Evolutionary conservation across 352 stramenopile genomes (phyloP), one percentile per base, ranked within the genome.

Genomic region (Globisporangium ultimum): DNA sequence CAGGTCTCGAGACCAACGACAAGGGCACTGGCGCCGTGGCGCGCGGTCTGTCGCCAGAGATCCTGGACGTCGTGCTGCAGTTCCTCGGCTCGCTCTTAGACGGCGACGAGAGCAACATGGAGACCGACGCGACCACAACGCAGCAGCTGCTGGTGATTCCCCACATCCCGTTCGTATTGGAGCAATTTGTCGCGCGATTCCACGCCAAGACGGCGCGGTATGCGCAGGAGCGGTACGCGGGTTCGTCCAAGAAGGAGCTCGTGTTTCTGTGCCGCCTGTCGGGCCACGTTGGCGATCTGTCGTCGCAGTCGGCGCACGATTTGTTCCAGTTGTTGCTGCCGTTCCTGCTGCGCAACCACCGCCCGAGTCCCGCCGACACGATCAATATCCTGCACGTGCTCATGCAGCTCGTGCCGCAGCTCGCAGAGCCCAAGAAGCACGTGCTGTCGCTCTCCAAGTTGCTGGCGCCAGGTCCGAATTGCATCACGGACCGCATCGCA

Each of bases 251-350:
- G 28, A 89, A 89, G 32, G 87, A 96, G 55, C 78, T 96, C 17
- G 66, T 68, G 4, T 91, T 96, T 53, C 53, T 96, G 13, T 96
- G 87, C 47, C 81, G 84, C 13, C 49, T 96, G 6, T 91, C 85
- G 20, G 56, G 77, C 8, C 78, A 93, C 41, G 65, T 96, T 12
- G 72, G 76, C 28, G 36, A 18, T 32, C 40, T 64, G 5, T 56
- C 48, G 9, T 46, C 57, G 41, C 53, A 74, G 50, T 68, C 70
- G 1, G 85, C 87, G 9, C 70, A 89, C 48, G 79, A 93, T 48
- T 68, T 96, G n/a, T 93, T 96, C 59, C 79, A 93, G 59, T 67
- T 96, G 18, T 43, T 96, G 46, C 58, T 96, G 59, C 87, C 87
- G 15, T 96, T 96, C 59, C 61, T 95, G 45, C 72, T 84, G 65